phyloP scores from a whole-genome alignment of 1,284 basidiomycete genomes.

The Butyriboletus appendiculatus region DNA sequence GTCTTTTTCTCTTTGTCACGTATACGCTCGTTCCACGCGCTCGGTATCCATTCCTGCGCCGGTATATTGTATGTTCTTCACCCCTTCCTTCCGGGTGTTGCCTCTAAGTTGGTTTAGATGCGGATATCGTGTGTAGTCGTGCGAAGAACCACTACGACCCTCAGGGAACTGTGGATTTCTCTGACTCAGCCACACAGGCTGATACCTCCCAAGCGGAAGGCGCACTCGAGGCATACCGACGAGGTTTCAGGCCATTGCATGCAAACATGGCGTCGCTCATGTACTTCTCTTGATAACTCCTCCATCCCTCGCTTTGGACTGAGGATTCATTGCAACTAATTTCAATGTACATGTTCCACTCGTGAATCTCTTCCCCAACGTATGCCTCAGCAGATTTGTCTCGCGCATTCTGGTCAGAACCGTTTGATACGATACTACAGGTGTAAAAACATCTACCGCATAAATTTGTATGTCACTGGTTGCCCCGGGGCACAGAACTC shows the following conservation, averaged over 20 bases:
- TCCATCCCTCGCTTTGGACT: neutral
- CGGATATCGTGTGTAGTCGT: conserved; percentile 80
- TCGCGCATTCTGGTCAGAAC: neutral
- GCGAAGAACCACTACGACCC: conserved; percentile 83
- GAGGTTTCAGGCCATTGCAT: conserved; percentile 59
- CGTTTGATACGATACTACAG: conserved; percentile 2
- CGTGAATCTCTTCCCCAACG: neutral
- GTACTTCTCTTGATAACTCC: conserved; percentile 58
- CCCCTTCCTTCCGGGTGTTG: neutral
- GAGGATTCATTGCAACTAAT: neutral
- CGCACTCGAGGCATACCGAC: conserved; percentile 53
- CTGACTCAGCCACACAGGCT: conserved; percentile 49
- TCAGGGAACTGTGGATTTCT: conserved; percentile 49
- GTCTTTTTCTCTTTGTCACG: conserved; percentile 77
- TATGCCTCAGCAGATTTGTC: neutral
- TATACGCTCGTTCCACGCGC: conserved; percentile 80
- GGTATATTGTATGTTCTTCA: conserved; percentile 67
- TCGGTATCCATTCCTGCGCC: conserved; percentile 85
- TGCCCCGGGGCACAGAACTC: neutral
- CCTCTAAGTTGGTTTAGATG: conserved; percentile 48
- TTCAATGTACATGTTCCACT: neutral
- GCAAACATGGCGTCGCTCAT: conserved; percentile 50
- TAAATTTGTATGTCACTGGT: conserved; percentile 3
- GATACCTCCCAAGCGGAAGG: conserved; percentile 43
- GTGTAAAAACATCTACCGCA: neutral